Conservation (phyloP, 495 filamentous ascomycete species). For the Xylaria grammica region DNA sequence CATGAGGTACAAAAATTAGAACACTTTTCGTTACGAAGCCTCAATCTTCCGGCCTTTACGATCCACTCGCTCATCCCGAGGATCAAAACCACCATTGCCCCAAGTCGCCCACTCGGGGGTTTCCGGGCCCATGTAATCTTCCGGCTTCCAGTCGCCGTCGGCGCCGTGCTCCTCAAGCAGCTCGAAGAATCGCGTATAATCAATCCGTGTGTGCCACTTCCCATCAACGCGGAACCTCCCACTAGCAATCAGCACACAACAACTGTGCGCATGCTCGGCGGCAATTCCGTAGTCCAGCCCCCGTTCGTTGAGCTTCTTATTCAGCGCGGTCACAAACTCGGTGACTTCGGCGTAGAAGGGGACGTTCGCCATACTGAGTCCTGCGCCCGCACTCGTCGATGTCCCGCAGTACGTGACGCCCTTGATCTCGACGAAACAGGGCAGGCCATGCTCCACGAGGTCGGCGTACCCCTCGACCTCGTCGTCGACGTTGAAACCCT, state of each 20-base stretch:
- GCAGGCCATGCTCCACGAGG: constrained; percentile 80
- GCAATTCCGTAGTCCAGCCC: constrained; percentile 87
- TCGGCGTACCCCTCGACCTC: constrained; percentile 90
- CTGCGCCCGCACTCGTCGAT: constrained; percentile 75
- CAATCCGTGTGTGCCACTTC: constrained; percentile 89
- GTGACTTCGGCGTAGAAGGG: constrained; percentile 90
- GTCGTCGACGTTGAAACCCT: constrained; percentile 92
- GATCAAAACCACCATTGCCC: constrained; percentile 93
- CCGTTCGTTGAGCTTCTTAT: constrained; percentile 65
- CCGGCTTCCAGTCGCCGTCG: constrained; percentile 74
- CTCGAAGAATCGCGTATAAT: constrained; percentile 89
- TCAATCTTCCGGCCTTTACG: constrained; percentile 68
- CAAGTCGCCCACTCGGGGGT: constrained; percentile 96
- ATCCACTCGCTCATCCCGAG: constrained; percentile 82
- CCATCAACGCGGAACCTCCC: constrained; percentile 72
- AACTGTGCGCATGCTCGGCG: constrained; percentile 93
- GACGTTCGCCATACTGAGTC: constrained; percentile 93
- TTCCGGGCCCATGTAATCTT: constrained; percentile 83
- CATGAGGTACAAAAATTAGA: constrained; percentile 18
- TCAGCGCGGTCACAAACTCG: constrained; percentile 76
- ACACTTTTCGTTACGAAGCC: too few relatives aligned
- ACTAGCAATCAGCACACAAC: constrained; percentile 85
- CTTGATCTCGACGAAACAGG: constrained; percentile 93
- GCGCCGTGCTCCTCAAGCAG: constrained; percentile 70
- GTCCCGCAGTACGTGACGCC: constrained; percentile 97